Evolutionary conservation across 2,329 filamentous ascomycete genomes (phyloP).

Genomic region (Karstenula rhodostoma): DNA sequence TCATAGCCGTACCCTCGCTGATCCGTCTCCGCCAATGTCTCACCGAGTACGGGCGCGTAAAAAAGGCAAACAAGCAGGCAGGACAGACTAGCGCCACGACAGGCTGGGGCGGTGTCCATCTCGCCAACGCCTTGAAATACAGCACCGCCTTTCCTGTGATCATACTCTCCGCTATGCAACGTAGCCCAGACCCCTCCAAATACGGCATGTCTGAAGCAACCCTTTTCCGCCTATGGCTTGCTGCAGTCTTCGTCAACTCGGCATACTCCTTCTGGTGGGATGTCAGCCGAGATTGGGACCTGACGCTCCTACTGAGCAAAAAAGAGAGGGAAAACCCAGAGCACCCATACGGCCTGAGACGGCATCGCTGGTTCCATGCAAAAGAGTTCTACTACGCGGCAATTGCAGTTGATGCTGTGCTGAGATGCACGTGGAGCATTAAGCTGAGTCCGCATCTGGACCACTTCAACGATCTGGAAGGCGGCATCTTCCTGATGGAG

Average conservation of each 20-base stretch:
- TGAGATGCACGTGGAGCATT: slow-evolving; percentile 90
- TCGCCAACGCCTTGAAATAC: slow-evolving; percentile 96
- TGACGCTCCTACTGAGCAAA: slow-evolving; percentile 76
- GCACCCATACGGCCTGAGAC: slow-evolving; percentile 79
- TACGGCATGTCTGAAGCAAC: slow-evolving; percentile 64
- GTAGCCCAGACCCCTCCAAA: slow-evolving; percentile 63
- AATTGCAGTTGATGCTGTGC: slow-evolving; percentile 77
- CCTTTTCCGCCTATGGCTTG: slow-evolving; percentile 67
- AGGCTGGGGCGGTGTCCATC: slow-evolving; percentile 83
- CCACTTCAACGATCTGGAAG: slow-evolving; percentile 85
- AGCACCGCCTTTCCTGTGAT: slow-evolving; percentile 93
- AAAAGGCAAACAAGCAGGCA: slow-evolving; percentile 57
- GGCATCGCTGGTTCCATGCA: slow-evolving; percentile 75
- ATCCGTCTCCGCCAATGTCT: slow-evolving; percentile 93
- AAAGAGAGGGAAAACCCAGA: slow-evolving; percentile 67
- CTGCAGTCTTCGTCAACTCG: slow-evolving; percentile 81
- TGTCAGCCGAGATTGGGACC: slow-evolving; percentile 93
- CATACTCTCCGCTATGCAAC: slow-evolving; percentile 77
- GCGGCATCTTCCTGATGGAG: slow-evolving; percentile 87
- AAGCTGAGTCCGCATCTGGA: slow-evolving; percentile 85
- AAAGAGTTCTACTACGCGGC: slow-evolving; percentile 82
- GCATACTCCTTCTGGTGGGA: slow-evolving; percentile 99
- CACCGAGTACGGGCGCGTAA: slow-evolving; percentile 82
- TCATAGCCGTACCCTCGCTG: slow-evolving; percentile 81
- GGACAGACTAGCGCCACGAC: slow-evolving; percentile 52